Conservation (phyloP, 2,329 filamentous ascomycete species). For the Aspergillus felis region DNA sequence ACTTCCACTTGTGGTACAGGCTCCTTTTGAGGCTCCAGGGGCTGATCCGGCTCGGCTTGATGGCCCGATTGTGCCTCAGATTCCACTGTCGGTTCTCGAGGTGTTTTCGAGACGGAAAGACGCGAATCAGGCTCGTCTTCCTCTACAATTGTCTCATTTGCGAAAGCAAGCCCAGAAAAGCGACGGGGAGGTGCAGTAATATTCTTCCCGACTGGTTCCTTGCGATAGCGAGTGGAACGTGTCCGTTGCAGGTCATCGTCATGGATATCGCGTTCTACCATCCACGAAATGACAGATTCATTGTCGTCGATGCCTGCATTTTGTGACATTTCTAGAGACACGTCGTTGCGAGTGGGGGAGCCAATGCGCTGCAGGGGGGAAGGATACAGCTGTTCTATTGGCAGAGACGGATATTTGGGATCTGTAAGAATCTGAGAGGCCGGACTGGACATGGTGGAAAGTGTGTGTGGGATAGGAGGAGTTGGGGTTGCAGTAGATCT, state of each 20-base stretch:
- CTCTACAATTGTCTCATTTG: slow-evolving; percentile 26
- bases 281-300: slow-evolving; percentile 32
- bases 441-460: slow-evolving; percentile 32
- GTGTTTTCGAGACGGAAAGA: slow-evolving; percentile 3
- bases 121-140: slow-evolving; percentile 21
- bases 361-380: slow-evolving; percentile 21
- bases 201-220: slow-evolving; percentile 24
- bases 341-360: slow-evolving; percentile 8
- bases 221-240: slow-evolving; percentile 20
- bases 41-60: neutral
- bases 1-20: slow-evolving; percentile 1
- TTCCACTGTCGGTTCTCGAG: neutral
- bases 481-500: slow-evolving; percentile 31
- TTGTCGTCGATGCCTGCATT: slow-evolving; percentile 26
- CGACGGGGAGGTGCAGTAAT: slow-evolving; percentile 36
- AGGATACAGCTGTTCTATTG: slow-evolving; percentile 26
- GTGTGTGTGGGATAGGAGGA: slow-evolving; percentile 30
- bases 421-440: slow-evolving; percentile 19
- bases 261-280: slow-evolving; percentile 34
- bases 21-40: neutral
- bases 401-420: slow-evolving; percentile 13
- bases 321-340: slow-evolving; percentile 15
- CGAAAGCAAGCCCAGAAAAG: slow-evolving; percentile 28
- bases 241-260: slow-evolving; percentile 34
- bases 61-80: slow-evolving; percentile 1